Conservation (phyloP, 108 stramenopile genomes). For the Cyclotella choctawhatcheeana region DNA sequence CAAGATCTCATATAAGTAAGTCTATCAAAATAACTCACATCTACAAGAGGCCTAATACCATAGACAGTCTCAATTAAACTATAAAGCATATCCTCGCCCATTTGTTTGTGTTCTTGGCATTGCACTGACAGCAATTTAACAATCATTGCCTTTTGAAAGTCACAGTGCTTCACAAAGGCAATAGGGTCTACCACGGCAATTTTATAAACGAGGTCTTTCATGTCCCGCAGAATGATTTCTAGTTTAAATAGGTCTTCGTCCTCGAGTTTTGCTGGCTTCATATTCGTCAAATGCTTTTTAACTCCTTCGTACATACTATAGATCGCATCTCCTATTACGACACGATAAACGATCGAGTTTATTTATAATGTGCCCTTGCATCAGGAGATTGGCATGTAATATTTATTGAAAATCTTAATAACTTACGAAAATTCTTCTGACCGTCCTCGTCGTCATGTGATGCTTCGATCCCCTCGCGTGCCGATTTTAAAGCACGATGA, state of each 20-base stretch:
- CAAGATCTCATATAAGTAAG: too few relatives aligned
- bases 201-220: not conserved
- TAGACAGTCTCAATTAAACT: not conserved
- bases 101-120: not conserved
- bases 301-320: conserved; percentile 1
- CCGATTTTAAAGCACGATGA: not conserved
- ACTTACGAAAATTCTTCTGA: conserved; percentile 1
- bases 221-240: not conserved
- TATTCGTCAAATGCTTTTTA: not conserved
- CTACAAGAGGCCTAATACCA: not conserved
- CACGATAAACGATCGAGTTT: not conserved
- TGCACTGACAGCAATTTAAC: not conserved
- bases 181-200: not conserved
- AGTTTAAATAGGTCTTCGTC: not conserved
- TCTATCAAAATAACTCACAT: too few relatives aligned
- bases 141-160: not conserved
- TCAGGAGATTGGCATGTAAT: not conserved
- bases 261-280: not conserved
- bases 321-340: not conserved
- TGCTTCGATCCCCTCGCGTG: not conserved
- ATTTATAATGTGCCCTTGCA: not conserved
- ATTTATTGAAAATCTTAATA: not conserved
- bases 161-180: not conserved
- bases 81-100: not conserved
- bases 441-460: not conserved